phyloP scores from a whole-genome alignment of 2,329 filamentous ascomycete species.

The Exophiala sp. region DNA sequence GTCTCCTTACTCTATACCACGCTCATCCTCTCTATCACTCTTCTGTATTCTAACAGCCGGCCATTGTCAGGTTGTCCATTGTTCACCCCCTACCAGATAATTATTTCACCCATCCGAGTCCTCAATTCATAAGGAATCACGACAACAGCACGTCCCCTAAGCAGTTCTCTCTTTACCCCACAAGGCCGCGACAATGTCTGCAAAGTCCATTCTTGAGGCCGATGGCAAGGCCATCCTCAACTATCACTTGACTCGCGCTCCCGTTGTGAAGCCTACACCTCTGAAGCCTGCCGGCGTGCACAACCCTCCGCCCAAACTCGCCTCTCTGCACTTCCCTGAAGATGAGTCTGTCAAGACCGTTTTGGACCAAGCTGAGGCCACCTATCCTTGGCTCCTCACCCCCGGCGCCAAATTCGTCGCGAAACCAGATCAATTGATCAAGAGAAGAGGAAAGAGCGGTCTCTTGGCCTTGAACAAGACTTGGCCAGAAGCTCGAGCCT shows the following conservation, averaged over 20 bases:
- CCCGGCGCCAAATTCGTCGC: constrained; percentile 87
- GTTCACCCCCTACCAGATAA: background rate
- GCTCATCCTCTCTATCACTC: background rate
- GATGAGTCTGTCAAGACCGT: constrained; percentile 75
- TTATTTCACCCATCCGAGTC: background rate
- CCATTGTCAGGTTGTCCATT: background rate
- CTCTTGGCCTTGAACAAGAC: constrained; percentile 94
- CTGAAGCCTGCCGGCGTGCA: constrained; percentile 77
- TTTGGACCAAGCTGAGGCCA: constrained; percentile 90
- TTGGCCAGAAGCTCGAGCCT: constrained; percentile 88
- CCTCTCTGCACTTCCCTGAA: constrained; percentile 86
- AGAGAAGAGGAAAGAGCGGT: constrained; percentile 98
- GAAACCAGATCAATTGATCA: constrained; percentile 99
- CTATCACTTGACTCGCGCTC: constrained; percentile 97
- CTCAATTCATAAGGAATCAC: background rate
- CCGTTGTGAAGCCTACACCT: constrained; percentile 96
- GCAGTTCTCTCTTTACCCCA: constrained; percentile 18
- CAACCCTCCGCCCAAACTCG: constrained; percentile 86
- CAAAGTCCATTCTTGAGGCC: constrained; percentile 97
- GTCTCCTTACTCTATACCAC: constrained; percentile 6
- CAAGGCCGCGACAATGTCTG: constrained; percentile 61
- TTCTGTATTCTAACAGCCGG: background rate
- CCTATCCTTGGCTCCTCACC: constrained; percentile 90
- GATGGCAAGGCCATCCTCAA: constrained; percentile 99
- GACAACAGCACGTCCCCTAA: background rate